Base-by-base conservation (phyloP, 2,329 filamentous ascomycete genomes). In the Niveomyces coronatus region DNA sequence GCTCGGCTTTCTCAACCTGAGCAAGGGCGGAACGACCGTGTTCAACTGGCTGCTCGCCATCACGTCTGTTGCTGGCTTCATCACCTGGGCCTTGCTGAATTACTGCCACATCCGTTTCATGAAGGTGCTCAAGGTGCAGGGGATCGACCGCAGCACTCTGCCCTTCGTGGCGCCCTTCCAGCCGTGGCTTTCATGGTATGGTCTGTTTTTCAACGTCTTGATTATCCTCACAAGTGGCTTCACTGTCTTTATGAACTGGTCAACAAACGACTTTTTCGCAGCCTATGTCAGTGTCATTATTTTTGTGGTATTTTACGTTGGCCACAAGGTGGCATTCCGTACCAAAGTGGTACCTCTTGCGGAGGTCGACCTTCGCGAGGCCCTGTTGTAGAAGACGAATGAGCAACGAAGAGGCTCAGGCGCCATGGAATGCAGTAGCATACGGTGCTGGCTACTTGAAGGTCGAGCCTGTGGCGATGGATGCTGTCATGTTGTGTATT, bases 21-120 rank as follows among this genome's bases (percentile, higher is more conserved):
- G 72, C 9, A 57, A 63, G 30, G 63, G 59, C 42, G 78, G 76
- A 31, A 66, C 64, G 4, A 59, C 67, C 5, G 81, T 82, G 15
- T 85, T 85, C 60, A 67, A 72, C 64, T 86, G 81, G 81, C 65
- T 85, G 31, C 67, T 85, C 48, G 82, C 82, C 60, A 76, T 85
- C 47, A 77, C 71, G 11, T 73, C 76, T 36, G 76, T 81, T 6
- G 77, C 76, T 4, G 79, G 78, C 5, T 77, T 85, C 54, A 81
- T 84, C 47, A 75, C 70, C 26, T 86, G 82, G 81, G 67, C 72
- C 6, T 74, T 74, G 52, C 82, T 83, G 56, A 71, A 65, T 52
- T 49, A 68, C 34, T 80, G 74, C 52, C 77, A 83, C 55, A 60
- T 84, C 39, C 69, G 69, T 9, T 83, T 84, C 58, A 74, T 76